Base-by-base conservation (phyloP, 2,329 filamentous ascomycete species). In the Cladophialophora exuberans region DNA sequence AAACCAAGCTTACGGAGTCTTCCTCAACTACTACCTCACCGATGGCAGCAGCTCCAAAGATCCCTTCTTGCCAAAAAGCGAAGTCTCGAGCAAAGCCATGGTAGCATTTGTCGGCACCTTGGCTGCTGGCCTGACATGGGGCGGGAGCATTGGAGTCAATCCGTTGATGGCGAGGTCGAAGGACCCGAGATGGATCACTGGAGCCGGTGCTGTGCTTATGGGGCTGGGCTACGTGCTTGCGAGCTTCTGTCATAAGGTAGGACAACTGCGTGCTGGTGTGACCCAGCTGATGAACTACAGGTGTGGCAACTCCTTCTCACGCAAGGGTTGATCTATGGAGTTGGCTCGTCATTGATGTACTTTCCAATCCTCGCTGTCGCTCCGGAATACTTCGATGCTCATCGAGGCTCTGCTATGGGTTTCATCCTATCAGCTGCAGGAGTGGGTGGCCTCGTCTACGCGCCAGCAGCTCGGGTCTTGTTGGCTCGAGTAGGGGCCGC, bases 291-390 rank as follows among this genome's bases (percentile, higher is more conserved):
- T 4, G 5, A 9, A 11, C n/a, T 2, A 6, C 62, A 77, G 31
- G 80, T 82, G 59, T 85, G 82, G 82, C 82, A 85, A 23, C 72
- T 86, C 3, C 83, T 84, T 56, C 73, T 85, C 1, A 77, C 73
- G 26, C 83, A 86, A 62, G 83, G 83, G 2, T 70, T 85, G 10
- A 83, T 81, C 60, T 85, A 85, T 62, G 83, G 83, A 9, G 76
- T 78, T 62, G 83, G 83, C 0, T 83, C 85, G 76, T 83, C 83
- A 0, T 83, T 85, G 58, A 68, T 84, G 3, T 85, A 83, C 63
- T 80, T 83, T 3, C 81, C 77, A 6, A 75, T 73, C 28, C 79
- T 84, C 35, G 70, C 72, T 1, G 80, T 86, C 35, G 72, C 79
- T 0, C 79, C 84, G 2, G 83, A 86, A 57, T 87, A 83, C 83